These are phyloP conservation scores for Sarocladiaceae sp. DNA, from an alignment of 2,329 filamentous ascomycete genomes.

Conservation along the genomic window DNA sequence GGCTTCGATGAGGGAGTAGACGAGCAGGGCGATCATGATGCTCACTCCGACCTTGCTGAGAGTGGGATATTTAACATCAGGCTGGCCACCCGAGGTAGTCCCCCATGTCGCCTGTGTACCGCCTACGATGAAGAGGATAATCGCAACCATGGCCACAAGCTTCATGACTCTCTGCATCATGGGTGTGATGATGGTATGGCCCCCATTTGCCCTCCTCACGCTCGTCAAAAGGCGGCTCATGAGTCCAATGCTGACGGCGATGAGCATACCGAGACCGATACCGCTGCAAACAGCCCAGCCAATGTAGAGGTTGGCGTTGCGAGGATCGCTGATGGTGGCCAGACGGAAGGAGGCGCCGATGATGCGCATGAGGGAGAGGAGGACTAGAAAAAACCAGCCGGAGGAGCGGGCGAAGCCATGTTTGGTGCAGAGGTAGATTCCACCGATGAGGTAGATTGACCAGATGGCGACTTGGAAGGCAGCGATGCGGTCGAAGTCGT, in stretches of 20 bases:
- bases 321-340: constrained; percentile 44
- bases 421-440: constrained; percentile 38
- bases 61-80: constrained; percentile 22
- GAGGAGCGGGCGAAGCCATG: constrained; percentile 53
- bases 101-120: constrained; percentile 22
- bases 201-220: constrained; percentile 7
- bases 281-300: constrained; percentile 28
- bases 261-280: constrained; percentile 38
- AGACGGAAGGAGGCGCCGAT: constrained; percentile 44
- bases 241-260: constrained; percentile 35
- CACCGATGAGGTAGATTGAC: constrained; percentile 22
- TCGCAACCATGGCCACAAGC: constrained; percentile 36
- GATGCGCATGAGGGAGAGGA: constrained; percentile 55
- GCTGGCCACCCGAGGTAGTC: constrained; percentile 14
- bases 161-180: constrained; percentile 30
- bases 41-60: constrained; percentile 22
- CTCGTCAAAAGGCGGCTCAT: neutral
- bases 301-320: constrained; percentile 30
- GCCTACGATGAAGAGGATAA: constrained; percentile 29
- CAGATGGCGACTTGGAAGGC: constrained; percentile 23
- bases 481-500: neutral
- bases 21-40: constrained; percentile 32
- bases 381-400: constrained; percentile 57
- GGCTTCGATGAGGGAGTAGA: constrained; percentile 34
- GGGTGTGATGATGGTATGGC: constrained; percentile 22